Percentiles rank a stretch among this genome's conserved stretches.
Conservation (phyloP, 2,329 filamentous ascomycete genomes). For the Eutypella sp. region DNA sequence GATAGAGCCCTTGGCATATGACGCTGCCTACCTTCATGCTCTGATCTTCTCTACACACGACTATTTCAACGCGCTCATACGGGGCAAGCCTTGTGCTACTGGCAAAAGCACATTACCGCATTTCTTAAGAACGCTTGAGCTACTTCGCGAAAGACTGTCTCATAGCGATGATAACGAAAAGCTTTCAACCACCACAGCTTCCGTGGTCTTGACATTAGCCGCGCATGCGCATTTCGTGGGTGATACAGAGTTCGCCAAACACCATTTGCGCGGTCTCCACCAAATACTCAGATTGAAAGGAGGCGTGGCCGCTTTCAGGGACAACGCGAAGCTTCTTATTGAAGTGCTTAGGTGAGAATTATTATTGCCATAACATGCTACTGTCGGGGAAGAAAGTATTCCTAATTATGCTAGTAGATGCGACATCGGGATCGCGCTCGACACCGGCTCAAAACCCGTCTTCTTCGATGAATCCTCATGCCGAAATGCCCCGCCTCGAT, state of each 20-base stretch:
- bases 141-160: constrained; percentile 28
- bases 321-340: constrained; percentile 29
- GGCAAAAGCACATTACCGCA: constrained; percentile 16
- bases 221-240: constrained; percentile 23
- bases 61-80: constrained; percentile 24
- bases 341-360: constrained; percentile 21
- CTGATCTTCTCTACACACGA: constrained; percentile 28
- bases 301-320: constrained; percentile 24
- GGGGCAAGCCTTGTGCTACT: constrained; percentile 1
- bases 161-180: constrained; percentile 14
- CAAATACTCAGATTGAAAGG: constrained; percentile 33
- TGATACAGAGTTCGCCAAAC: constrained; percentile 21
- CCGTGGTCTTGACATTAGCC: constrained; percentile 27
- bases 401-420: constrained; percentile 9
- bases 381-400: background rate
- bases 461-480: constrained; percentile 9
- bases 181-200: constrained; percentile 26
- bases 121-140: constrained; percentile 20
- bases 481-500: constrained; percentile 6
- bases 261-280: constrained; percentile 32
- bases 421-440: constrained; percentile 12
- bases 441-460: constrained; percentile 9
- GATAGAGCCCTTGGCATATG: constrained; percentile 26
- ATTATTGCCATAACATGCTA: background rate
- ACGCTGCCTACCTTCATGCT: constrained; percentile 32